Conservation (phyloP, 306 rosid genomes). For the Vicia sativa region DNA sequence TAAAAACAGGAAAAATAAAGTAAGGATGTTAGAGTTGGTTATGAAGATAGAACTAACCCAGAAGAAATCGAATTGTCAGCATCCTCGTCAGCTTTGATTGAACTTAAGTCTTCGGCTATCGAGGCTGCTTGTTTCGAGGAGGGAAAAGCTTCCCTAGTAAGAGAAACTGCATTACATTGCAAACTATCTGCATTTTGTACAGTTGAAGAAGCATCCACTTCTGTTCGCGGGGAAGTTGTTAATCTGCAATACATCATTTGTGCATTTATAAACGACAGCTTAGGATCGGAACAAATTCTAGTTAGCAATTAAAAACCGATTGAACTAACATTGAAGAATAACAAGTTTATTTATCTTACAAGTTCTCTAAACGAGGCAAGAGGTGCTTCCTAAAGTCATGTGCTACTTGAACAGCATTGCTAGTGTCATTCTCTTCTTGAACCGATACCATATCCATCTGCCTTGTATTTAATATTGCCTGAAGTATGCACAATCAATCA, state of each 20-base stretch:
- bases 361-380: slow-evolving; percentile 61
- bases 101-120: slow-evolving; percentile 54
- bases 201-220: slow-evolving; percentile 41
- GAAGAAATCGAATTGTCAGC: slow-evolving; percentile 50
- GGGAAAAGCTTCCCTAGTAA: slow-evolving; percentile 68
- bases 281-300: slow-evolving; percentile 15
- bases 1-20: slow-evolving; percentile 37
- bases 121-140: slow-evolving; percentile 72
- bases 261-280: slow-evolving; percentile 34
- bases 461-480: slow-evolving; percentile 61
- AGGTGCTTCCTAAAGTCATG: slow-evolving; percentile 62
- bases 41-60: slow-evolving; percentile 59
- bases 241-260: slow-evolving; percentile 55
- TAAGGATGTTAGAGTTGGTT: slow-evolving; percentile 29
- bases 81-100: slow-evolving; percentile 45
- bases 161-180: slow-evolving; percentile 51
- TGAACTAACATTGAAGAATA: slow-evolving; percentile 24
- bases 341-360: slow-evolving; percentile 59
- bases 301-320: slow-evolving; percentile 15
- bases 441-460: slow-evolving; percentile 52
- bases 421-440: slow-evolving; percentile 50
- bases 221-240: slow-evolving; percentile 51
- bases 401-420: slow-evolving; percentile 48
- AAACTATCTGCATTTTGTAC: slow-evolving; percentile 42
- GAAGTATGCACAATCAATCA: background rate